Percentiles rank a stretch among this genome's conserved stretches.
phyloP scores from a whole-genome alignment of 495 filamentous ascomycete genomes.

The Cryomyces antarcticus region DNA sequence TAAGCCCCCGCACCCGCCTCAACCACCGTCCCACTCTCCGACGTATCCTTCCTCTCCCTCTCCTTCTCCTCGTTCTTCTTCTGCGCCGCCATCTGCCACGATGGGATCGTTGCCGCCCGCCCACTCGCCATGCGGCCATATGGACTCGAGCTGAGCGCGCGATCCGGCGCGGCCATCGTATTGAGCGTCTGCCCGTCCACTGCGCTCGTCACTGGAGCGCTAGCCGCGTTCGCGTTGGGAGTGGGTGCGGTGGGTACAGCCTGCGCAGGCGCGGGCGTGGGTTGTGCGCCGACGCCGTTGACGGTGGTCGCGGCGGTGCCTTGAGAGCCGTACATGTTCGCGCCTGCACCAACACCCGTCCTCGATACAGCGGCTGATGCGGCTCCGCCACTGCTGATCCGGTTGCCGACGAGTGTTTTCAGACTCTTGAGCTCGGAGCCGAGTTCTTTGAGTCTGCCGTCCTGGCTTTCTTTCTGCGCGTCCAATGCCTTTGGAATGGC shows the following conservation, averaged over 20 bases:
- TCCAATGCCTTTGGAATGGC: slow-evolving; percentile 73
- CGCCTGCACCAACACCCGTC: not conserved
- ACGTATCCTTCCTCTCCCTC: slow-evolving; percentile 16
- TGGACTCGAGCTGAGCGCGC: slow-evolving; percentile 5
- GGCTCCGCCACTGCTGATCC: slow-evolving; percentile 35
- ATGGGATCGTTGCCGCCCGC: slow-evolving; percentile 53
- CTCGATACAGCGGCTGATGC: slow-evolving; percentile 4
- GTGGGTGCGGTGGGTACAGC: too few species aligned
- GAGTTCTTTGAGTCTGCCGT: slow-evolving; percentile 64
- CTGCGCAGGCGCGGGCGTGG: not conserved
- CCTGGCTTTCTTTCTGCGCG: slow-evolving; percentile 65
- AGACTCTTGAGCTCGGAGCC: slow-evolving; percentile 78
- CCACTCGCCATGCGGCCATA: slow-evolving; percentile 16
- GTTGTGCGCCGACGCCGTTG: not conserved
- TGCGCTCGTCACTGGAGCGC: not conserved
- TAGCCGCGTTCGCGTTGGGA: not conserved
- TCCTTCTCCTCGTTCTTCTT: slow-evolving; percentile 27
- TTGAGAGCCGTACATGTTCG: not conserved
- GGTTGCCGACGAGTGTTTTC: slow-evolving; percentile 67
- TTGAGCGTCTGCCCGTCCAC: not conserved
- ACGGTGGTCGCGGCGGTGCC: not conserved
- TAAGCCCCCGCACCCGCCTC: slow-evolving; percentile 5
- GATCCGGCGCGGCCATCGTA: slow-evolving; percentile 1
- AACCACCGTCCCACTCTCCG: slow-evolving; percentile 14
- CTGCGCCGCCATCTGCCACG: slow-evolving; percentile 71